phyloP scores from a whole-genome alignment of 495 filamentous ascomycete species.

The Margaritispora aquatica region DNA sequence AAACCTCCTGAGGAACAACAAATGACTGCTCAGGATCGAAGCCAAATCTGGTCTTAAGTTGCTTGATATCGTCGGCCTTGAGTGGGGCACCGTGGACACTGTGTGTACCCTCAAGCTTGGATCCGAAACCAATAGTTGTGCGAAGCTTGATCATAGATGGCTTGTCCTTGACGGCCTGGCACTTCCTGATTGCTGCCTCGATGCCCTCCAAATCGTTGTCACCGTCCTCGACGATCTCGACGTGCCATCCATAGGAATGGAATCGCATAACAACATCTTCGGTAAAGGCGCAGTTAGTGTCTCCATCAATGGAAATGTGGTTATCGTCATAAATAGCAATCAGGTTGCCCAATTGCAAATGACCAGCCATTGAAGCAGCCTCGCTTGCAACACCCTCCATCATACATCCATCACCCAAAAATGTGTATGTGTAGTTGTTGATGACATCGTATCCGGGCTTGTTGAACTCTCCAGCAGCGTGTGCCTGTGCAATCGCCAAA shows the following conservation, averaged over 20 bases:
- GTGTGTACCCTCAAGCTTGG: constrained; percentile 84
- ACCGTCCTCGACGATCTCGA: constrained; percentile 77
- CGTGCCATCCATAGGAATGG: constrained; percentile 97
- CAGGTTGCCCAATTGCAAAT: constrained; percentile 95
- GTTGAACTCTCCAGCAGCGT: constrained; percentile 89
- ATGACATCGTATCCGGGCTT: constrained; percentile 88
- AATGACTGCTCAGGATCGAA: constrained; percentile 95
- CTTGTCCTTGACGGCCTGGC: constrained; percentile 87
- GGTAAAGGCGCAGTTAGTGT: constrained; percentile 93
- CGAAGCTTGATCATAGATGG: constrained; percentile 94
- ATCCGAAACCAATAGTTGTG: constrained; percentile 97
- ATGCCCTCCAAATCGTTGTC: constrained; percentile 86
- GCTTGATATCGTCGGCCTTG: constrained; percentile 86
- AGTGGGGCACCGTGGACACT: constrained; percentile 94
- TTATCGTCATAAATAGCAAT: constrained; percentile 98
- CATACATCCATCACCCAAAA: constrained; percentile 97
- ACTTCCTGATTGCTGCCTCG: constrained; percentile 79
- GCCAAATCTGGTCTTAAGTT: constrained; percentile 88
- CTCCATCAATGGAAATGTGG: constrained; percentile 90
- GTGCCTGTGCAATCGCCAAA: constrained; percentile 91
- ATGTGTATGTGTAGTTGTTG: constrained; percentile 93
- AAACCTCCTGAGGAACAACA: constrained; percentile 89
- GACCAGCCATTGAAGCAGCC: constrained; percentile 87
- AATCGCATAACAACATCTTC: constrained; percentile 96
- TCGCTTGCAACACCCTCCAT: constrained; percentile 97